Evolutionary conservation across 345 rosid genomes (phyloP).

Genomic region (Jatropha curcas): DNA sequence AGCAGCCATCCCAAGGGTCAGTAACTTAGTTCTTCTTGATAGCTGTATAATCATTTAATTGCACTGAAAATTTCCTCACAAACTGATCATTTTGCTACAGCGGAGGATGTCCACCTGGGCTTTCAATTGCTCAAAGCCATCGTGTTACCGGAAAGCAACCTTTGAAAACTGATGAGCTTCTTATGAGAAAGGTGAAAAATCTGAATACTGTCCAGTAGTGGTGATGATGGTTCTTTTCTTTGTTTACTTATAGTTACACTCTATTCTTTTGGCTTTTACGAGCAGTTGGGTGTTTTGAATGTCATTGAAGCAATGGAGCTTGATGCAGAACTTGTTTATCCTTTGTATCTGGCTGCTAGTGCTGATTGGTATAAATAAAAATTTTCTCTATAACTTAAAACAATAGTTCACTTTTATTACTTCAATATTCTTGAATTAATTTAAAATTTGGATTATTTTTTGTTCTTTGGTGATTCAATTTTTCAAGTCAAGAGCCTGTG

Average conservation of each 20-base stretch:
- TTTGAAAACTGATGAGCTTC: slow-evolving; percentile 65
- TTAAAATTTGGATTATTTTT: slow-evolving; percentile 18
- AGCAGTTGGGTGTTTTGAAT: slow-evolving; percentile 88
- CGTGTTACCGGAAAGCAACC: slow-evolving; percentile 69
- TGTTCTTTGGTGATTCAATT: slow-evolving; percentile 33
- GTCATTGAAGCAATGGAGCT: slow-evolving; percentile 77
- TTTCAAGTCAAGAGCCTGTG: slow-evolving; percentile 81
- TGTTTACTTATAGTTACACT: not conserved
- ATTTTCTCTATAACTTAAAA: slow-evolving; percentile 16
- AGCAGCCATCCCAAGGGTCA: slow-evolving; percentile 73
- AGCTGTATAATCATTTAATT: slow-evolving; percentile 10
- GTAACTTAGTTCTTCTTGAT: slow-evolving; percentile 25
- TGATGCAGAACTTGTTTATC: slow-evolving; percentile 72
- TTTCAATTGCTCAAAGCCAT: slow-evolving; percentile 74
- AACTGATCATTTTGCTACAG: slow-evolving; percentile 46
- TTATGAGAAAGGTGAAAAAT: slow-evolving; percentile 68
- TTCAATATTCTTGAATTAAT: slow-evolving; percentile 9
- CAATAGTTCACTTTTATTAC: not conserved
- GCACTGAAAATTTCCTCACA: slow-evolving; percentile 19
- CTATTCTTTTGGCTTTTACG: slow-evolving; percentile 21
- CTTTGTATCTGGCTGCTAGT: slow-evolving; percentile 71
- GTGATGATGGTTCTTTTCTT: not conserved
- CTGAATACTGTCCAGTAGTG: slow-evolving; percentile 13
- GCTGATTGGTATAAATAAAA: slow-evolving; percentile 58
- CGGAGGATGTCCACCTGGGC: slow-evolving; percentile 83